Conservation (phyloP, 306 rosid genomes). For the Glycine tomentella region DNA sequence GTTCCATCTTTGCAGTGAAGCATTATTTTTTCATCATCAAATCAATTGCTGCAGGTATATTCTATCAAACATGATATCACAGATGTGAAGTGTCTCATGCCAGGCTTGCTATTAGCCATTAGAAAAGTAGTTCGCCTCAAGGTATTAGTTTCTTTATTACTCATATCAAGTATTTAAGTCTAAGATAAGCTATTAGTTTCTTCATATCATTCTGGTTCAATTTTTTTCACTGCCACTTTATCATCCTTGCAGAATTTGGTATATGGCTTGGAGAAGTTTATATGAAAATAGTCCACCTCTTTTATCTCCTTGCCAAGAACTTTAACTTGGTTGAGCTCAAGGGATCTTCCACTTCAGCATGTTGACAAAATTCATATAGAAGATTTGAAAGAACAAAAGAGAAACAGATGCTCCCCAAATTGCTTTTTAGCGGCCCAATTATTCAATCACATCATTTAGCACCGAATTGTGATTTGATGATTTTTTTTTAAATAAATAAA, state of each 20-base stretch:
- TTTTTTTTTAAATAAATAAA: not conserved
- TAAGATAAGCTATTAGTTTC: slow-evolving; percentile 10
- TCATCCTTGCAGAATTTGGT: slow-evolving; percentile 78
- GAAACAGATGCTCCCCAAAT: slow-evolving; percentile 5
- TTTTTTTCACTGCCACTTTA: slow-evolving; percentile 11
- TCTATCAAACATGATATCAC: slow-evolving; percentile 84
- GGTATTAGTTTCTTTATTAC: slow-evolving; percentile 47
- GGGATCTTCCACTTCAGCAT: slow-evolving; percentile 41
- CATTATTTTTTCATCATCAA: not conserved
- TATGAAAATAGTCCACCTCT: slow-evolving; percentile 48
- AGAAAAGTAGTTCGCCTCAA: slow-evolving; percentile 90
- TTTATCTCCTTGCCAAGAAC: slow-evolving; percentile 26
- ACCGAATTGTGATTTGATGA: slow-evolving; percentile 12
- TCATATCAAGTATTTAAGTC: slow-evolving; percentile 53
- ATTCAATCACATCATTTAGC: slow-evolving; percentile 10
- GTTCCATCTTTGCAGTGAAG: not conserved
- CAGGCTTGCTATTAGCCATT: slow-evolving; percentile 86
- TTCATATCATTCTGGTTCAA: slow-evolving; percentile 36
- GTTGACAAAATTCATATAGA: slow-evolving; percentile 37
- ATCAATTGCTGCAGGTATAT: slow-evolving; percentile 64
- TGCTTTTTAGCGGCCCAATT: slow-evolving; percentile 28
- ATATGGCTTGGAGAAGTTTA: slow-evolving; percentile 92
- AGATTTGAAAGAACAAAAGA: slow-evolving; percentile 16
- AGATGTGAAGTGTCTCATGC: slow-evolving; percentile 87
- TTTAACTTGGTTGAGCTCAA: slow-evolving; percentile 18